phyloP scores from a whole-genome alignment of 2,329 filamentous ascomycete genomes.

The Leptographium lundbergii region DNA sequence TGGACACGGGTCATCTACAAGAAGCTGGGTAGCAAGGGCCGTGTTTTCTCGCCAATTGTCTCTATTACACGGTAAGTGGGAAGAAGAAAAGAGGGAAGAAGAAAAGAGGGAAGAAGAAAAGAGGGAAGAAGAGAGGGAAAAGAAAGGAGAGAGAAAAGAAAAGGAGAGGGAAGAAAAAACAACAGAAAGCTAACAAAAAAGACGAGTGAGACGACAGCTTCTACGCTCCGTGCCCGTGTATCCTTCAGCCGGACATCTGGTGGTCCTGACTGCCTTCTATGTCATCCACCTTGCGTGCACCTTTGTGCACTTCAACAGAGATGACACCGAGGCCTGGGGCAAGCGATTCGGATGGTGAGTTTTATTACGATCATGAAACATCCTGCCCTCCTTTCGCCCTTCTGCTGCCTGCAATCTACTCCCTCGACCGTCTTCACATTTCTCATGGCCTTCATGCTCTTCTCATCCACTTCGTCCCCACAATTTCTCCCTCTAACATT shows the following conservation, averaged over 20 bases:
- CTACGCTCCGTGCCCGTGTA: neutral
- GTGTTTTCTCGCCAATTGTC: neutral
- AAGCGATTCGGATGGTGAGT: conserved; percentile 4
- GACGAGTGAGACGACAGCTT: neutral
- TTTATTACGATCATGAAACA: neutral
- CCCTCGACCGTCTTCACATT: neutral
- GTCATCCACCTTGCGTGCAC: neutral
- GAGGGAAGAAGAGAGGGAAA: too few relatives aligned
- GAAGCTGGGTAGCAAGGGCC: neutral
- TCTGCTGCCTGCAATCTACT: too few relatives aligned
- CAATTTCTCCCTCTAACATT: too few relatives aligned
- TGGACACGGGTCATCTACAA: neutral
- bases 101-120: too few relatives aligned
- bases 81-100: neutral
- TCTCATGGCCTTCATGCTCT: too few relatives aligned
- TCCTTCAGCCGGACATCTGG: neutral
- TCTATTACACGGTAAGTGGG: neutral
- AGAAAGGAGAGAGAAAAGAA: too few relatives aligned
- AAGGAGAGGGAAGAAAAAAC: too few relatives aligned
- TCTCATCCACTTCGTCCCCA: too few relatives aligned
- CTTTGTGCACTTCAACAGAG: neutral
- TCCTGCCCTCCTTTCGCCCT: neutral
- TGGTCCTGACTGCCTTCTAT: neutral
- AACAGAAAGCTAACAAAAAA: neutral
- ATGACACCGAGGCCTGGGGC: neutral